Evolutionary conservation across 306 rosid genomes (phyloP).

Genomic region (Cicer arietinum): DNA sequence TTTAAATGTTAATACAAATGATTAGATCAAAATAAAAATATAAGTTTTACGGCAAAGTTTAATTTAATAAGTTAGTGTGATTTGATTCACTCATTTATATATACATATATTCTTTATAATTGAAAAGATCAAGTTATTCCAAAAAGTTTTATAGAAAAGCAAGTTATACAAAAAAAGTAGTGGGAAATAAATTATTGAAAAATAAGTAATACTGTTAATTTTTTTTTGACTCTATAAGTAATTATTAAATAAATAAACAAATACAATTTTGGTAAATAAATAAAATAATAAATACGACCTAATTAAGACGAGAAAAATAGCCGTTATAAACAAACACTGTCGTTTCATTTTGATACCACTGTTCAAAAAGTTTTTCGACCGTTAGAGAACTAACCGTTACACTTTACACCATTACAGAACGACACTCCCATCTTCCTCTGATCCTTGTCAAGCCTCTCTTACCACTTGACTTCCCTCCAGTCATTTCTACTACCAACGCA

Average conservation of each 20-base stretch:
- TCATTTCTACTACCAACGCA: background rate
- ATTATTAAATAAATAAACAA: background rate
- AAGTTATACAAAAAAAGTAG: too few relatives aligned
- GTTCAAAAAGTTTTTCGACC: slow-evolving; percentile 50
- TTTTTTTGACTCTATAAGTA: too few relatives aligned
- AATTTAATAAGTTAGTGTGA: too few relatives aligned
- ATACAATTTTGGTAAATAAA: background rate
- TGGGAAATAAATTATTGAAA: too few relatives aligned
- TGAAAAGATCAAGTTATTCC: too few relatives aligned
- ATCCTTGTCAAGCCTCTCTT: background rate
- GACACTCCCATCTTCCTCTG: background rate
- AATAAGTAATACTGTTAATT: too few relatives aligned
- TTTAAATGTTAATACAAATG: too few relatives aligned
- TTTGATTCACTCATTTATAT: too few relatives aligned
- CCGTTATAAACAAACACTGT: slow-evolving; percentile 19
- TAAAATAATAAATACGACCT: background rate
- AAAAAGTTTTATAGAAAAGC: too few relatives aligned
- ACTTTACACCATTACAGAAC: slow-evolving; percentile 35
- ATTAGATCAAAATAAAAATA: too few relatives aligned
- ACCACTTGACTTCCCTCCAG: background rate
- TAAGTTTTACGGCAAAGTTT: too few relatives aligned
- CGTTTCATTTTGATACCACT: slow-evolving; percentile 16
- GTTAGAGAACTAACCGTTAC: slow-evolving; percentile 55
- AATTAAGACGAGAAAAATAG: slow-evolving; percentile 26
- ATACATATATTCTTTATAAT: too few relatives aligned